Conservation (phyloP, 2,329 filamentous ascomycete genomes). For the Aureobasidium zeae region DNA sequence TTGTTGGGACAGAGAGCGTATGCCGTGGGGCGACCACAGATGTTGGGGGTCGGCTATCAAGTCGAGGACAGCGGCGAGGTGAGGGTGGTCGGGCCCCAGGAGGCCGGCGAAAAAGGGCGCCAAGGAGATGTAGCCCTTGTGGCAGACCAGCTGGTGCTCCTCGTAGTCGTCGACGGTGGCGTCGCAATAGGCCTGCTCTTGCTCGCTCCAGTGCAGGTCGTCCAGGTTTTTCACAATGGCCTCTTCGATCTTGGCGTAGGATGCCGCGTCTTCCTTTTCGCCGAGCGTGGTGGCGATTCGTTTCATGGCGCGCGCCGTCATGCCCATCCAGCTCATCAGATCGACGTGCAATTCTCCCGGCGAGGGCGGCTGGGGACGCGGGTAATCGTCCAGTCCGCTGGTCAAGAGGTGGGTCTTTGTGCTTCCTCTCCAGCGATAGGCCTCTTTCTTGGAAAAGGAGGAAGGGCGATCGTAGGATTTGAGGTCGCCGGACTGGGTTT, state of each 20-base stretch:
- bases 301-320: slow-evolving; percentile 80
- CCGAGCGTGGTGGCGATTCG: slow-evolving; percentile 70
- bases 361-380: slow-evolving; percentile 84
- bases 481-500: slow-evolving; percentile 81
- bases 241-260: slow-evolving; percentile 61
- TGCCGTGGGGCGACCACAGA: slow-evolving; percentile 82
- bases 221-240: slow-evolving; percentile 80
- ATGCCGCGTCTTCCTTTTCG: slow-evolving; percentile 63
- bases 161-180: slow-evolving; percentile 93
- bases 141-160: slow-evolving; percentile 80
- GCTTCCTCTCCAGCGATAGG: slow-evolving; percentile 88
- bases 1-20: slow-evolving; percentile 77
- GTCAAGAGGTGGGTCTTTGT: slow-evolving; percentile 81
- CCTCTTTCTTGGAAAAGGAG: slow-evolving; percentile 81
- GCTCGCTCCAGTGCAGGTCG: slow-evolving; percentile 84
- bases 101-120: slow-evolving; percentile 87
- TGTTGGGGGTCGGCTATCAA: slow-evolving; percentile 72
- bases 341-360: slow-evolving; percentile 94
- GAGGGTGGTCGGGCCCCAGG: slow-evolving; percentile 61
- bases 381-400: slow-evolving; percentile 92
- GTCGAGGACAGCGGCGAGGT: slow-evolving; percentile 65
- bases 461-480: slow-evolving; percentile 84
- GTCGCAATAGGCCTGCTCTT: slow-evolving; percentile 79
- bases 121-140: slow-evolving; percentile 91
- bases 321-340: slow-evolving; percentile 92